Base-by-base conservation (phyloP, 306 rosid genomes). In the Trifolium repens region DNA sequence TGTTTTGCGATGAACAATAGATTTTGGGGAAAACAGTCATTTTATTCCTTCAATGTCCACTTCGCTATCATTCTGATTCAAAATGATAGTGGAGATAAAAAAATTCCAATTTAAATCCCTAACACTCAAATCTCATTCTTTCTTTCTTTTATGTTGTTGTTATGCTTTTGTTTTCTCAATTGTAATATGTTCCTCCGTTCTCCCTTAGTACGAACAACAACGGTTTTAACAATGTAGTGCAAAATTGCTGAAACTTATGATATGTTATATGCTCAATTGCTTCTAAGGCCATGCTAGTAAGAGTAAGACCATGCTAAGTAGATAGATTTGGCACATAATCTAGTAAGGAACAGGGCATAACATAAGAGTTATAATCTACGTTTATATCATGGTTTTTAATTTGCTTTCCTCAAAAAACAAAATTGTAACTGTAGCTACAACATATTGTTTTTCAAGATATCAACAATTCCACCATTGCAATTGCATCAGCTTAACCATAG, bases 261-360 rank as follows among this genome's bases (percentile, higher is more conserved):
- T 53, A 17, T 53, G 13, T 44, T 10, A 73, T 49, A 62, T 34
- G 39, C 39, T 57, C 74, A 67, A 55, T 24, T 43, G 68, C 67
- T 57, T 16, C 42, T 22, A 49, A 8, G 40, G 46, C 71, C 24
- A 22, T 42, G 22, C 73, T 67, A 17, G 19, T 17, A 17, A 17
- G 19, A 55, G 44, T 17, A 42, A 40, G 5, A 44, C 35, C 40
- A 47, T 22, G 34, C 64, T 22, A 32, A 8, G 3, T 63, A 37
- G 30, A 9, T 63, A 62, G 26, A 62, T 62, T 62, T 62, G 26
- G 43, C 26, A 63, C 47, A 63, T n/a, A 39, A 39, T 4, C 50
- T 17, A 17, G 19, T 17, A 17, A 17, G 19, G 19, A 17, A 17
- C 19, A 17, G 19, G 19, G 19, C 19, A 17, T 17, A 17, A 17